Base-by-base conservation (phyloP, 306 rosid genomes). In the Astragalus membranaceus region DNA sequence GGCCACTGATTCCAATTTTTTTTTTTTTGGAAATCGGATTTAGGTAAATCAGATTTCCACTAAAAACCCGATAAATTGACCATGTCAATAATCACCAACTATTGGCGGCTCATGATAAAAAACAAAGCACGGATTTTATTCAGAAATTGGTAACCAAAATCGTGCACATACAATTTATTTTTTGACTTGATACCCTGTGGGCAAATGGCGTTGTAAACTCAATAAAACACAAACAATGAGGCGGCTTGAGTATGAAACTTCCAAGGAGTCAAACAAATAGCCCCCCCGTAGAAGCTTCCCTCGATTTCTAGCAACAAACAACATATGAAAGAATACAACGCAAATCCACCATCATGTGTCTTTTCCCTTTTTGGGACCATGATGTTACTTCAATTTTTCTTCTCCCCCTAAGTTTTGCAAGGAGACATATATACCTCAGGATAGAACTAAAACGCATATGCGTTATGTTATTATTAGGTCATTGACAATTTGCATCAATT, bases 401-500 rank as follows among this genome's bases (percentile, higher is more conserved):
- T 42, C 20, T 14, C 35, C 1, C 64, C 62, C 39, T 14, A 10
- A 20, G 70, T 23, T 62, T 15, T 30, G 71, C 36, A 10, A 61
- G 65, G 76, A 17, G 43, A 20, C 64, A 58, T 47, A 58, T 47
- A 62, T 53, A 65, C 57, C 51, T 59, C 69, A 61, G 53, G 16
- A 73, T 30, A 64, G 69, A 67, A 69, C 51, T 15, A 57, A 75
- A 75, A 56, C 53, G 50, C 30, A 26, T 20, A 20, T 26, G 30
- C 52, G 30, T 35, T 33, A 50, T 41, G 69, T 43, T 49, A 55
- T 72, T 67, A 75, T 65, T 76, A 59, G 74, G 78, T 84, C 83
- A 70, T 70, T 73, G 60, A 80, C 77, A 86, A 72, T 50, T 10
- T 43, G 80, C 29, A 68, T 52, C 63, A 75, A 82, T 59, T 59